Evolutionary conservation across 768 basidiomycete species (phyloP).

Genomic region (Collybia sordida): DNA sequence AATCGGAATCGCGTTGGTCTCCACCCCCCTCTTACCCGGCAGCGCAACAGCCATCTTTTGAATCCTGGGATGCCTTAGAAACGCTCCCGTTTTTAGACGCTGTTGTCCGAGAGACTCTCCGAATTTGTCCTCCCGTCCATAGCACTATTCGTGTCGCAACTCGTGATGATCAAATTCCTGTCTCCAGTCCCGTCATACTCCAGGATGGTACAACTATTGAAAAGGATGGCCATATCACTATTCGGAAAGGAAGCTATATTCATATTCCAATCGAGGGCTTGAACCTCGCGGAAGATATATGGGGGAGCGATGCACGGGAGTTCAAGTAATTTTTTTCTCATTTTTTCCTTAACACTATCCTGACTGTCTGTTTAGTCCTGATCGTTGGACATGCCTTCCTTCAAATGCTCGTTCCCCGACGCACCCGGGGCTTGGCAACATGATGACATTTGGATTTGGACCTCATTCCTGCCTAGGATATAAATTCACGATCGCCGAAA

Average conservation of each 20-base stretch:
- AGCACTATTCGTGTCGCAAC: conserved; percentile 57
- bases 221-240: conserved; percentile 36
- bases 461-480: conserved; percentile 50
- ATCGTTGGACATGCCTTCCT: conserved; percentile 49
- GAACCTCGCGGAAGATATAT: conserved; percentile 49
- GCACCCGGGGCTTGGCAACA: conserved; percentile 46
- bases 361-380: conserved; percentile 37
- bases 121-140: conserved; percentile 57
- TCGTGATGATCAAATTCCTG: conserved; percentile 51
- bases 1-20: conserved; percentile 3
- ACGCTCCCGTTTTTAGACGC: conserved; percentile 53
- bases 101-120: conserved; percentile 56
- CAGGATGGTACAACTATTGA: conserved; percentile 36
- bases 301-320: conserved; percentile 50
- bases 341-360: conserved; percentile 2
- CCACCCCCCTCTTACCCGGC: conserved; percentile 10
- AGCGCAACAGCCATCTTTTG: conserved; percentile 14
- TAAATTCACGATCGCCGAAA: conserved; percentile 47
- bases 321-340: conserved; percentile 46
- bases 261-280: conserved; percentile 60
- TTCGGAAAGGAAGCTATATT: conserved; percentile 54
- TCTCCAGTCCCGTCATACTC: conserved; percentile 43
- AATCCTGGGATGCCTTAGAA: conserved; percentile 34
- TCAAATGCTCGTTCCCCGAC: conserved; percentile 28
- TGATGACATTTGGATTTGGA: conserved; percentile 56